These are phyloP conservation scores for Chrysanthemum lavandulifolium DNA, from an alignment of 129 eudicot genomes.

Conservation along the genomic window DNA sequence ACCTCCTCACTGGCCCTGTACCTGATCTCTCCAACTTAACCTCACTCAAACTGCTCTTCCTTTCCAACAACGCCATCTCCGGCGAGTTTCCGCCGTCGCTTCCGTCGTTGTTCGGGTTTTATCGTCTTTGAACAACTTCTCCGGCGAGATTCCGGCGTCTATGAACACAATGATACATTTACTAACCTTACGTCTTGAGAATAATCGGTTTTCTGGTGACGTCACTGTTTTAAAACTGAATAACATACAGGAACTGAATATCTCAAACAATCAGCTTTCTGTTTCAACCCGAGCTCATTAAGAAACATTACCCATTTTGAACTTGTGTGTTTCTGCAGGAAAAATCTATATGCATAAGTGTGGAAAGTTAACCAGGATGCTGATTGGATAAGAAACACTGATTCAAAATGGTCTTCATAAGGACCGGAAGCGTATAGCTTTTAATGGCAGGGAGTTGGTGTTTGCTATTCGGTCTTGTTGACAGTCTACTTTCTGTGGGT, in stretches of 20 bases:
- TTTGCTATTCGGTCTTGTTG: too few relatives aligned
- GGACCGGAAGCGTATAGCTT: too few relatives aligned
- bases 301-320: too few relatives aligned
- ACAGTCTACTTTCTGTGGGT: too few relatives aligned
- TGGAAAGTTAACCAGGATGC: too few relatives aligned
- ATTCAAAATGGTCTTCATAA: too few relatives aligned
- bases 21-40: conserved; percentile 68
- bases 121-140: conserved; percentile 53
- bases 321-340: too few relatives aligned
- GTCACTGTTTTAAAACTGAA: conserved; percentile 36
- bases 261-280: conserved; percentile 46
- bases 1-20: conserved; percentile 60
- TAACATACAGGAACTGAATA: conserved; percentile 57
- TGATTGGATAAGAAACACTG: too few relatives aligned
- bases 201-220: conserved; percentile 49
- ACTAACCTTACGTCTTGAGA: conserved; percentile 58
- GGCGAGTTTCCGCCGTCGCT: conserved; percentile 52
- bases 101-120: conserved; percentile 32
- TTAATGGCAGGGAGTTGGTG: too few relatives aligned
- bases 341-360: too few relatives aligned
- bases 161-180: conserved; percentile 51
- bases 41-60: conserved; percentile 48
- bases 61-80: conserved; percentile 61
- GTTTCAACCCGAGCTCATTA: too few relatives aligned
- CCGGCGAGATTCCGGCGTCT: conserved; percentile 54